A percentile compares a stretch with the other conserved stretches of the same genome.
phyloP scores from a whole-genome alignment of 805 yeast species.

The Pichia exigua region DNA sequence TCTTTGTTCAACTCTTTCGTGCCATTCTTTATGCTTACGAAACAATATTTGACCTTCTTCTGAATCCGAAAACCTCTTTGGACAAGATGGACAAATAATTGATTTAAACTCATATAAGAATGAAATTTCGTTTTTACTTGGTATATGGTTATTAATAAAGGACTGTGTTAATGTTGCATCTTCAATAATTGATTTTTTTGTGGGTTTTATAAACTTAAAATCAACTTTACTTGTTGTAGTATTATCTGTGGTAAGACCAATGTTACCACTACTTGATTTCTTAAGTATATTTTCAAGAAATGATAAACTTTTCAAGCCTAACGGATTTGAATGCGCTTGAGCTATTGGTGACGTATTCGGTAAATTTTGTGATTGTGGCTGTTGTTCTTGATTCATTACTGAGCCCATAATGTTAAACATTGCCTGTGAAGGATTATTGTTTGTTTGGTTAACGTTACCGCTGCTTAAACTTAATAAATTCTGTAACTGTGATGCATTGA shows the following conservation, averaged over 20 bases:
- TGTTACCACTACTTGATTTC: conserved; percentile 2
- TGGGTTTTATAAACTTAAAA: conserved; percentile 13
- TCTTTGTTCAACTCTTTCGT: conserved; percentile 82
- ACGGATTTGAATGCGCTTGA: conserved; percentile 5
- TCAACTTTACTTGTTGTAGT: conserved; percentile 27
- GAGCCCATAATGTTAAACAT: conserved; percentile 21
- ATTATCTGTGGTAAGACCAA: not conserved
- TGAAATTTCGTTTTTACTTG: conserved; percentile 28
- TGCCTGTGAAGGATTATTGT: conserved; percentile 12
- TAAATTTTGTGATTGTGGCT: not conserved
- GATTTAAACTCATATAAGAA: conserved; percentile 52
- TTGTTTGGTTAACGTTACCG: conserved; percentile 7
- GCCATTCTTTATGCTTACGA: conserved; percentile 88
- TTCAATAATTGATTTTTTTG: conserved; percentile 16
- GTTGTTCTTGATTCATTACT: conserved; percentile 10
- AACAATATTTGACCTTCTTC: conserved; percentile 44
- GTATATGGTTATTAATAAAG: conserved; percentile 32
- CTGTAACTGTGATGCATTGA: conserved; percentile 15
- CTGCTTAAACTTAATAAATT: conserved; percentile 8
- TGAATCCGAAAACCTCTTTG: conserved; percentile 69
- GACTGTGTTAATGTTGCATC: conserved; percentile 25
- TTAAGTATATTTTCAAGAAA: conserved; percentile 17
- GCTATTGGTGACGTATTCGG: not conserved
- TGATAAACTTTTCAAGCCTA: conserved; percentile 14
- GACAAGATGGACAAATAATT: conserved; percentile 82